Evolutionary conservation across 805 yeast species (phyloP).

Genomic region (Saccharomyces jurei): DNA sequence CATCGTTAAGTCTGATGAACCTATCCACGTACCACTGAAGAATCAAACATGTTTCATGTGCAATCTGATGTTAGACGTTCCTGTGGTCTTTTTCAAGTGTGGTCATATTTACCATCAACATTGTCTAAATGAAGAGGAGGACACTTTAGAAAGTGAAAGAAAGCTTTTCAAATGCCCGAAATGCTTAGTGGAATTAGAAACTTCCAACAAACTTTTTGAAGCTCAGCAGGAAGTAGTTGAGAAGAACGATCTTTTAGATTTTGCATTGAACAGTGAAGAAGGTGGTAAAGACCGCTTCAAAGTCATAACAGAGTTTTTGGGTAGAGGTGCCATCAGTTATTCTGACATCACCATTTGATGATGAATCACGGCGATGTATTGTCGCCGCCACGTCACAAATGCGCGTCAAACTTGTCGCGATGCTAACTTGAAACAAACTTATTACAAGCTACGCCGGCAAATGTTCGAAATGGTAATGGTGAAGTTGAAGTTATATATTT

Average conservation of each 20-base stretch:
- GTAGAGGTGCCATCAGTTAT: constrained; percentile 75
- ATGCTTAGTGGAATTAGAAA: constrained; percentile 66
- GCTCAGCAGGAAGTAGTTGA: constrained; percentile 57
- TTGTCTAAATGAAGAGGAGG: constrained; percentile 51
- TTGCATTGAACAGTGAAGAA: constrained; percentile 42
- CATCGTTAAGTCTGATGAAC: constrained; percentile 31
- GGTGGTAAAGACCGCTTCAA: constrained; percentile 55
- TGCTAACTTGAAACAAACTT: neutral
- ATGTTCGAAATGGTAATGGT: neutral
- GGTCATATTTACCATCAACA: constrained; percentile 78
- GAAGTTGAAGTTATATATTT: neutral
- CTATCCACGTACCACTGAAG: constrained; percentile 41
- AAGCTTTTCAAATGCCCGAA: constrained; percentile 53
- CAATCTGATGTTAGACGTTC: constrained; percentile 57
- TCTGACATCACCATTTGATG: constrained; percentile 4
- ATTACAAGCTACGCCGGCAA: neutral
- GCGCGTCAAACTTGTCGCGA: neutral
- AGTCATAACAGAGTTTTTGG: constrained; percentile 72
- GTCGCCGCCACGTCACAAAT: neutral
- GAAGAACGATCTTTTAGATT: constrained; percentile 54
- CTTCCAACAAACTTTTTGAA: constrained; percentile 47
- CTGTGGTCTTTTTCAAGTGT: constrained; percentile 79
- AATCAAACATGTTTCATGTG: constrained; percentile 62
- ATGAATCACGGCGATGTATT: neutral
- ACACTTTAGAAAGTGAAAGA: constrained; percentile 9